Conservation (phyloP, 2,329 filamentous ascomycete genomes). For the Boeremia exigua region DNA sequence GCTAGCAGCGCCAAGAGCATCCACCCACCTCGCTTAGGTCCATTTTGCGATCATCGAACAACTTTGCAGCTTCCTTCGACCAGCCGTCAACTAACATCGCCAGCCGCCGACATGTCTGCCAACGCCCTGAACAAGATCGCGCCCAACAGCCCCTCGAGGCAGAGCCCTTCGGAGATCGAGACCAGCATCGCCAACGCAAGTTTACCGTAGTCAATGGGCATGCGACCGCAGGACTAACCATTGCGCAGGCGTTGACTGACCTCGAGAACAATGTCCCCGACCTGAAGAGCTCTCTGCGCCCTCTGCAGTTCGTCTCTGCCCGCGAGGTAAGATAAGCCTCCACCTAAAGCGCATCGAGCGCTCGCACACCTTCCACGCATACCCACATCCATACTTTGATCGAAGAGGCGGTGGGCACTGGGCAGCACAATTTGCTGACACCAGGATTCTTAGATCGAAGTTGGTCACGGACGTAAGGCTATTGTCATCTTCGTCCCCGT, state of each 20-base stretch:
- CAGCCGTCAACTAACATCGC: constrained; percentile 36
- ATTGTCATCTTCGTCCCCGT: constrained; percentile 99
- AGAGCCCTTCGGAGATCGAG: constrained; percentile 97
- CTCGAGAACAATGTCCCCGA: constrained; percentile 99
- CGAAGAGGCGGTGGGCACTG: constrained; percentile 64
- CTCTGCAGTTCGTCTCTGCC: constrained; percentile 98
- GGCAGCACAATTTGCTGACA: constrained; percentile 60
- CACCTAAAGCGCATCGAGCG: constrained; percentile 39
- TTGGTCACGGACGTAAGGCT: constrained; percentile 99
- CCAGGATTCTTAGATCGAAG: constrained; percentile 85
- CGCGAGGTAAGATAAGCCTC: constrained; percentile 85
- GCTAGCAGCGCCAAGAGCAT: constrained; percentile 10
- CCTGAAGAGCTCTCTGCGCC: constrained; percentile 93
- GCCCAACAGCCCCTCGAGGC: constrained; percentile 92
- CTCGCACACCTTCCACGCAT: constrained; percentile 15
- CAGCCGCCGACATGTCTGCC: constrained; percentile 62
- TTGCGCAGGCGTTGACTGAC: constrained; percentile 77
- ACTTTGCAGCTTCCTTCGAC: constrained; percentile 21
- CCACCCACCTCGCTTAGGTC: constrained; percentile 3
- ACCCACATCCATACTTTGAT: constrained; percentile 30
- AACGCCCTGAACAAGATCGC: constrained; percentile 94
- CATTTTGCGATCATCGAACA: constrained; percentile 1
- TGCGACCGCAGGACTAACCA: constrained; percentile 25
- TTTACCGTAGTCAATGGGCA: constrained; percentile 15
- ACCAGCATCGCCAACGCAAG: constrained; percentile 90